A percentile compares a stretch with the other conserved stretches of the same genome.
Evolutionary conservation across 495 filamentous ascomycete species (phyloP).

Genomic region (Neurospora sp.): DNA sequence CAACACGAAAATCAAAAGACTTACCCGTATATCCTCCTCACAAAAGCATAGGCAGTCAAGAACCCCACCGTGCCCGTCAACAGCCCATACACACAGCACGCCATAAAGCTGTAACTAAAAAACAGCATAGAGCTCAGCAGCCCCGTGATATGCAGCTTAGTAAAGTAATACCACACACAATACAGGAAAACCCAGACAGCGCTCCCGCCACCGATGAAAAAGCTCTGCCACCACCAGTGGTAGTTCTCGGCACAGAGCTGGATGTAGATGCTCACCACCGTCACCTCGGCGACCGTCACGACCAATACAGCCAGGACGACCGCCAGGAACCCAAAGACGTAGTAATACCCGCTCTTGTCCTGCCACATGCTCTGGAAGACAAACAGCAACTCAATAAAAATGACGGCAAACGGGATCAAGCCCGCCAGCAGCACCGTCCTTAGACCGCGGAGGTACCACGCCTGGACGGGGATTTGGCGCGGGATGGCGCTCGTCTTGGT

Average conservation of each 20-base stretch:
- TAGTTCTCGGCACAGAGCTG: conserved; percentile 86
- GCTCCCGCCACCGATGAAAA: conserved; percentile 70
- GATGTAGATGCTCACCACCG: conserved; percentile 79
- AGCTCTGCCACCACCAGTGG: conserved; percentile 94
- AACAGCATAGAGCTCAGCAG: conserved; percentile 75
- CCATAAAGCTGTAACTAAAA: conserved; percentile 73
- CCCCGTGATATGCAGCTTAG: conserved; percentile 73
- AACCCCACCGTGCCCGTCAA: conserved; percentile 84
- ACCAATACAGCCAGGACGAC: conserved; percentile 66
- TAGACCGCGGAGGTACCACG: conserved; percentile 64
- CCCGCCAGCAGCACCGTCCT: conserved; percentile 64
- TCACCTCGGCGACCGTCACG: conserved; percentile 77
- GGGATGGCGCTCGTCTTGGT: conserved; percentile 68
- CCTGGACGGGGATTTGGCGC: conserved; percentile 66
- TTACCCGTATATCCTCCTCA: conserved; percentile 80
- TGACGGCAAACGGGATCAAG: conserved; percentile 80
- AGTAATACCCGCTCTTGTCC: conserved; percentile 91
- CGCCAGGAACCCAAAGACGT: conserved; percentile 84
- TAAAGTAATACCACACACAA: conserved; percentile 78
- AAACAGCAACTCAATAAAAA: conserved; percentile 90
- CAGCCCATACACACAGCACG: conserved; percentile 75
- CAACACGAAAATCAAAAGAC: conserved; percentile 13
- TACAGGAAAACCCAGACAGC: conserved; percentile 82
- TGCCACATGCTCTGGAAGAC: conserved; percentile 88
- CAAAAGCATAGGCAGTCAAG: conserved; percentile 78